Base-by-base conservation (phyloP, 2,329 filamentous ascomycete species). In the Fusarium sp. region DNA sequence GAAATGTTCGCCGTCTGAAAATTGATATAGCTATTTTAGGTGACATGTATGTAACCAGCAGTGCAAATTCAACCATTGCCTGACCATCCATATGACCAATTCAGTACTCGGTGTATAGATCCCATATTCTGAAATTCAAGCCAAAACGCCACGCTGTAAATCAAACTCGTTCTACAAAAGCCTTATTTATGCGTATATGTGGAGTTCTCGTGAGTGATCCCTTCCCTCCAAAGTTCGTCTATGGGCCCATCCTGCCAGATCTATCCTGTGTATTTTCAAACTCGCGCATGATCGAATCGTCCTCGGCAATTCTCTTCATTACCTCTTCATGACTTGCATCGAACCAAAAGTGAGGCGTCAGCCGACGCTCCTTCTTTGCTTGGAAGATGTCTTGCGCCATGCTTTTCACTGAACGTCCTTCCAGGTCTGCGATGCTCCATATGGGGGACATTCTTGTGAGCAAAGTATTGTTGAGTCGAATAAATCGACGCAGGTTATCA, bases 361-460 rank as follows among this genome's bases (percentile, higher is more conserved):
- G 80, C 77, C 87, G 84, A 72, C 84, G 84, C 47, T 83, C 83
- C 81, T 87, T 89, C 82, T 88, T 88, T 46, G 82, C 80, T 18
- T 82, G 83, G 77, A 88, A 90, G 51, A 95, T 90, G 72, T 94
- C 91, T 74, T 92, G 88, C n/a, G 93, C 92, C 20, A 96, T 92
- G 11, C 88, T 88, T 71, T 90, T 90, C 18, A 97, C 90, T 78
- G 96, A 92, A 6, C 85, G 86, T 64, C 91, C 86, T 4, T 93
- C 92, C 14, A 86, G 87, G 46, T 84, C 85, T 2, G 93, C 92
- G 34, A 93, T 89, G 37, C 87, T 87, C 93, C 93, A 96, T 5
- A 92, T 89, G 18, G 83, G 82, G 42, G 88, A 89, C 10, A 95
- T 83, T 41, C 88, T 85, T 73, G 90, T 90, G 42, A 96, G 85